Percentiles rank a stretch among this genome's conserved stretches.
Evolutionary conservation across 1,284 basidiomycete species (phyloP).

Genomic region (Phenoliferia sp.): DNA sequence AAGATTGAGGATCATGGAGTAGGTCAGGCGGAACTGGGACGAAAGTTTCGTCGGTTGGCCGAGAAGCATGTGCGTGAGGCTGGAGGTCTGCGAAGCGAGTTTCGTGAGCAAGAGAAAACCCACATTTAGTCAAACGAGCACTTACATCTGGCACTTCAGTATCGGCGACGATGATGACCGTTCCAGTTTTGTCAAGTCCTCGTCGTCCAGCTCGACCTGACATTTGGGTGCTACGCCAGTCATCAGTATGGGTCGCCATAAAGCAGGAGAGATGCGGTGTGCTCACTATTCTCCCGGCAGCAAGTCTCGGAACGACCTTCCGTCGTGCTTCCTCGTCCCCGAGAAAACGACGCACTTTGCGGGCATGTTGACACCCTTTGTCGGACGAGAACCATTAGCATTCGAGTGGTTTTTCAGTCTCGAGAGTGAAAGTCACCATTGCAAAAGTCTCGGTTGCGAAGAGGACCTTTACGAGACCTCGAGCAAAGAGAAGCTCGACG

Average conservation of each 20-base stretch:
- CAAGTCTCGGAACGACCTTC: constrained; percentile 76
- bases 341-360: constrained; percentile 97
- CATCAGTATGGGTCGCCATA: neutral
- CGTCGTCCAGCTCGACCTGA: constrained; percentile 94
- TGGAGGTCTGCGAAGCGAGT: constrained; percentile 55
- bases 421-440: constrained; percentile 58
- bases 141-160: constrained; percentile 81
- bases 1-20: constrained; percentile 98
- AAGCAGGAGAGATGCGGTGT: neutral
- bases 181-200: constrained; percentile 91
- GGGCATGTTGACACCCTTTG: constrained; percentile 97
- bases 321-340: constrained; percentile 92
- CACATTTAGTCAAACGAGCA: neutral
- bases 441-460: constrained; percentile 99
- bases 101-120: too few relatives aligned
- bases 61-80: constrained; percentile 83
- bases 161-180: constrained; percentile 80
- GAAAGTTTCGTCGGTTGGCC: constrained; percentile 86
- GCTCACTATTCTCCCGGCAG: constrained; percentile 43
- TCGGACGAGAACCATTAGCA: neutral
- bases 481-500: constrained; percentile 92
- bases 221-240: constrained; percentile 72
- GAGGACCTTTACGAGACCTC: constrained; percentile 91
- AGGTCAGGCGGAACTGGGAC: constrained; percentile 96
- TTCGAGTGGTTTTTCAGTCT: constrained; percentile 74